Conservation (phyloP, 257 asterid species). For the Asclepias syriaca region DNA sequence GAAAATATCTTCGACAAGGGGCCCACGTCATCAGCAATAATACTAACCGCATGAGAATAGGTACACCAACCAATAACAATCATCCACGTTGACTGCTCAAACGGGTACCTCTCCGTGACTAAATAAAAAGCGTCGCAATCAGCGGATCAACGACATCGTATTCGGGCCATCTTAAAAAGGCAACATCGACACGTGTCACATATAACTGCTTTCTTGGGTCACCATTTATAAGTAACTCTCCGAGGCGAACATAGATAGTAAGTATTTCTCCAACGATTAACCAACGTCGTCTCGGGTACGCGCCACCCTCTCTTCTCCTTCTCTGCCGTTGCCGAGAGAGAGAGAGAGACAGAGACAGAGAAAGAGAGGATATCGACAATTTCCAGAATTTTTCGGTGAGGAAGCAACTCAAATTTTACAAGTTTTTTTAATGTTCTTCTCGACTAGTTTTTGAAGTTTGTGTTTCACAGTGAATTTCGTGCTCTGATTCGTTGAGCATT, state of each 20-base stretch:
- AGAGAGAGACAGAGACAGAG: background rate
- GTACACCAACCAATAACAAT: background rate
- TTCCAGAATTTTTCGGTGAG: background rate
- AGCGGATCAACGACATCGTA: conserved; percentile 11
- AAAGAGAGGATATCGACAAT: background rate
- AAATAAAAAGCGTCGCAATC: conserved; percentile 13
- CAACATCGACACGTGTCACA: background rate
- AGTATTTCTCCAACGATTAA: background rate
- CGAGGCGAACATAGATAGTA: background rate
- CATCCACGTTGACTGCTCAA: conserved; percentile 5
- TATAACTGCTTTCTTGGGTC: background rate
- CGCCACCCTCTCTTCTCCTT: background rate
- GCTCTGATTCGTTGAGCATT: background rate
- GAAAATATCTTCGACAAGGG: conserved; percentile 3
- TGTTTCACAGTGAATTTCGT: background rate
- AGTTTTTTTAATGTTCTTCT: background rate
- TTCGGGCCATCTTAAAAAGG: background rate
- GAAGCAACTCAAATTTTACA: background rate
- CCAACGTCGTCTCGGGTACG: background rate
- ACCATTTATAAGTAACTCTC: background rate
- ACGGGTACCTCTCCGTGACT: background rate
- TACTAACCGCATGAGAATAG: conserved; percentile 1
- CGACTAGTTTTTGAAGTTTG: background rate
- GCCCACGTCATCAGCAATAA: background rate
- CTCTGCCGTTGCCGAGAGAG: background rate